Conservation (phyloP, 257 asterid genomes). For the Apocynum venetum region DNA sequence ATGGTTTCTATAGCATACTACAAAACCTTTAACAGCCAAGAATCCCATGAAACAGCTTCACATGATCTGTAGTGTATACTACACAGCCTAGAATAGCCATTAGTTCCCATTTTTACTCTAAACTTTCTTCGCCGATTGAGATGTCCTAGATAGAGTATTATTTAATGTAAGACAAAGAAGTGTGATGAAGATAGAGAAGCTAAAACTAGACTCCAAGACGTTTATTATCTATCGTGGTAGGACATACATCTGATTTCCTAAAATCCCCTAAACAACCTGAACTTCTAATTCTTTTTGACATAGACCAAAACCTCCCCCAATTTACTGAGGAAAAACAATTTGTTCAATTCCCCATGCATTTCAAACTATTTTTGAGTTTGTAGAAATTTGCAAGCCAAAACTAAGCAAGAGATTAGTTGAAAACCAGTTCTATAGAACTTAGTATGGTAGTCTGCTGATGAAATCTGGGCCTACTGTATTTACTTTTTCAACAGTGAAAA, state of each 20-base stretch:
- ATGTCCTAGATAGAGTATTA: not conserved
- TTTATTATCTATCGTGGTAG: not conserved
- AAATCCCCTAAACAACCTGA: not conserved
- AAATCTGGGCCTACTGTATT: not conserved
- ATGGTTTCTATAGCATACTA: not conserved
- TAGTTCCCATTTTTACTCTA: not conserved
- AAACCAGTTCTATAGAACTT: not conserved
- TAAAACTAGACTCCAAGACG: not conserved
- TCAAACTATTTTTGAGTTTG: not conserved
- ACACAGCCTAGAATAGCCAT: not conserved
- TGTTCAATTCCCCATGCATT: not conserved
- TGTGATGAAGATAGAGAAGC: not conserved
- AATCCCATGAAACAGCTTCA: not conserved
- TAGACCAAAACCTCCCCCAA: not conserved
- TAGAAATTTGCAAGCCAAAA: constrained; percentile 4
- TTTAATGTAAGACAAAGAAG: not conserved
- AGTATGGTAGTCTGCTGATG: not conserved
- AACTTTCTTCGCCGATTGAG: not conserved
- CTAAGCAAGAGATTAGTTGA: not conserved
- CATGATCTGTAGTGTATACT: not conserved
- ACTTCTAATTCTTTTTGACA: not conserved
- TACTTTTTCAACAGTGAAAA: constrained; percentile 11
- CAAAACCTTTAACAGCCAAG: not conserved
- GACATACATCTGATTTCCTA: not conserved
- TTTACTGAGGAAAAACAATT: not conserved